A percentile compares a stretch with the other conserved stretches of the same genome.
phyloP scores from a whole-genome alignment of 768 basidiomycete species.

The Mrakia blollopis region DNA sequence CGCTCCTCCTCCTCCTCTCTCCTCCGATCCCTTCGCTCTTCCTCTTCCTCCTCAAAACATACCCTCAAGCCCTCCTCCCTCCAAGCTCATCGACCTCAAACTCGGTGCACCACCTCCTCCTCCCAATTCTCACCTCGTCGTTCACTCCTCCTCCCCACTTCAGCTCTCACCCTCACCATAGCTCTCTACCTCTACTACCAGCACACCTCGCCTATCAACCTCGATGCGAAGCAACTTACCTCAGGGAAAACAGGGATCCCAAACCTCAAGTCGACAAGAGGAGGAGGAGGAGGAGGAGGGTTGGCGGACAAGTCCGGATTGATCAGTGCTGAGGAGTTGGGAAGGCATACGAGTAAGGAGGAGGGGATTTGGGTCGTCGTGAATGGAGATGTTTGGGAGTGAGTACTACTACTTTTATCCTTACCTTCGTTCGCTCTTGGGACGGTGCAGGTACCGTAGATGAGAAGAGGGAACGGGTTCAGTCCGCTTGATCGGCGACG shows the following conservation, averaged over 20 bases:
- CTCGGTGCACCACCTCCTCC: background rate
- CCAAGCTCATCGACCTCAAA: background rate
- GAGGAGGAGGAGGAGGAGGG: too few species aligned
- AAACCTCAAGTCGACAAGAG: background rate
- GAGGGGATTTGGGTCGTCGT: constrained; percentile 12
- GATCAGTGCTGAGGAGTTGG: background rate
- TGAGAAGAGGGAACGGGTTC: background rate
- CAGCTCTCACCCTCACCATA: background rate
- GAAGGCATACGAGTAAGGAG: background rate
- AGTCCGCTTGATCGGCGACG: too few species aligned
- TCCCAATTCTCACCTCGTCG: background rate
- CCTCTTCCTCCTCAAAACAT: background rate
- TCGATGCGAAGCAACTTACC: background rate
- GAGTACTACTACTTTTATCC: background rate
- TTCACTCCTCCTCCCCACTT: background rate
- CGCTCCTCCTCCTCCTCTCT: background rate
- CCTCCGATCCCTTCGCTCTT: too few species aligned
- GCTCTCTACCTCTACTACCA: background rate
- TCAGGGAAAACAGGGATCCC: background rate
- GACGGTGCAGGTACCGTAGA: background rate
- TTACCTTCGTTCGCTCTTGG: background rate
- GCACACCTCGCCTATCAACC: background rate
- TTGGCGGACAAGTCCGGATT: background rate
- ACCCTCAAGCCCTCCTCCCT: background rate
- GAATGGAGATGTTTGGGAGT: constrained; percentile 22